A percentile compares a stretch with the other conserved stretches of the same genome.
Conservation (phyloP, 768 basidiomycete species). For the Podaxis pistillaris region DNA sequence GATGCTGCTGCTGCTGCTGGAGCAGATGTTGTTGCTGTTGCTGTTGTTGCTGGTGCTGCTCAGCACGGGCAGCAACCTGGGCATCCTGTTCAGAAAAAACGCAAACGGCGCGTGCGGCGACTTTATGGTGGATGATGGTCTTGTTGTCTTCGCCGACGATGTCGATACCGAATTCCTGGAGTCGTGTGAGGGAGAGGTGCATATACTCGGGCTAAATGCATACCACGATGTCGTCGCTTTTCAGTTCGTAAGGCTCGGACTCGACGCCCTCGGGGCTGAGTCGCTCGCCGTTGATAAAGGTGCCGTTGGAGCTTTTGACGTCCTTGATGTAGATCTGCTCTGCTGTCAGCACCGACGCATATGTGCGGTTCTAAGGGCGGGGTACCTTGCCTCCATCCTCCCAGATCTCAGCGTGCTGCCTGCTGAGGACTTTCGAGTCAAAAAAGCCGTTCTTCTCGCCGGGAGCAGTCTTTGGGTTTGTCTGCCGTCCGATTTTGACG, state of each 20-base stretch:
- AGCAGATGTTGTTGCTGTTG: slow-evolving; percentile 36
- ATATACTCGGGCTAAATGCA: slow-evolving; percentile 26
- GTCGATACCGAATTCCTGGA: slow-evolving; percentile 97
- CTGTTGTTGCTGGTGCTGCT: slow-evolving; percentile 61
- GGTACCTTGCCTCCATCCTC: slow-evolving; percentile 84
- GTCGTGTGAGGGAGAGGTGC: slow-evolving; percentile 15
- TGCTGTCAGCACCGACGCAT: slow-evolving; percentile 14
- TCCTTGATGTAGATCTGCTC: slow-evolving; percentile 96
- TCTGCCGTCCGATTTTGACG: slow-evolving; percentile 93
- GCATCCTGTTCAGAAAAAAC: slow-evolving; percentile 86
- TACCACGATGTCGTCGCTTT: slow-evolving; percentile 95
- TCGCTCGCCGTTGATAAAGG: slow-evolving; percentile 95
- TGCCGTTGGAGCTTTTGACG: slow-evolving; percentile 97
- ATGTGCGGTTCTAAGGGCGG: slow-evolving; percentile 9
- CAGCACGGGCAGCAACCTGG: slow-evolving; percentile 66
- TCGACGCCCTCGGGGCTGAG: slow-evolving; percentile 88
- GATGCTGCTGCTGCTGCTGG: slow-evolving; percentile 21
- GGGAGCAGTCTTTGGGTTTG: slow-evolving; percentile 92
- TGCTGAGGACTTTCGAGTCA: slow-evolving; percentile 89
- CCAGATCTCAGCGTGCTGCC: slow-evolving; percentile 99
- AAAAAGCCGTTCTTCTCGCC: slow-evolving; percentile 95
- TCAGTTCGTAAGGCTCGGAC: slow-evolving; percentile 90
- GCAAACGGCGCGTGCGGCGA: slow-evolving; percentile 91
- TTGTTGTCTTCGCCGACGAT: slow-evolving; percentile 98
- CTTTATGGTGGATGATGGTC: slow-evolving; percentile 97